Percentiles rank a stretch among this genome's conserved stretches.
Evolutionary conservation across 768 basidiomycete genomes (phyloP).

Genomic region (Boletus patriciae): DNA sequence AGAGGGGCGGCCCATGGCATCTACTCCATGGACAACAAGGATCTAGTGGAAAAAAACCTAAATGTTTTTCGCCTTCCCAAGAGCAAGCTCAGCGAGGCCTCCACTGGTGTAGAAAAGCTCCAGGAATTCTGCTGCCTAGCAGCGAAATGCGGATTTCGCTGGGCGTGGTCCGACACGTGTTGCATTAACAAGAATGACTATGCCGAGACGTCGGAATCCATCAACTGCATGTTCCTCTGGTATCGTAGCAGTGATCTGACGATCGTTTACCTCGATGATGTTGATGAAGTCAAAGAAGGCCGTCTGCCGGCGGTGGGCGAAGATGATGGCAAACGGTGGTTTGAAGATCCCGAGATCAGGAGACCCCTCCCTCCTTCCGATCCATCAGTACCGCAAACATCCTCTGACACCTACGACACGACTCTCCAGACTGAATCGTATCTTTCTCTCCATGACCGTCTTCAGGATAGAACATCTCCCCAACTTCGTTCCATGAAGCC

Average conservation of each 20-base stretch:
- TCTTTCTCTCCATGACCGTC: conserved; percentile 13
- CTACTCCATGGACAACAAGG: conserved; percentile 14
- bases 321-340: conserved; percentile 9
- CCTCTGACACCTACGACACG: conserved; percentile 1
- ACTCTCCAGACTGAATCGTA: not conserved
- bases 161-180: conserved; percentile 33
- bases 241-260: conserved; percentile 28
- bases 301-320: conserved; percentile 7
- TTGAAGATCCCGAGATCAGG: conserved; percentile 17
- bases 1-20: conserved; percentile 11
- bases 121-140: conserved; percentile 31
- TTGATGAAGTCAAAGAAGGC: conserved; percentile 23
- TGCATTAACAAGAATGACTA: conserved; percentile 28
- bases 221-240: conserved; percentile 33
- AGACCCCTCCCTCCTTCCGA: conserved; percentile 10
- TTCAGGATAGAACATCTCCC: not conserved
- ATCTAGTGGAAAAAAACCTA: not conserved
- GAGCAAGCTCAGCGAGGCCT: not conserved
- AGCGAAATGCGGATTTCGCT: conserved; percentile 32
- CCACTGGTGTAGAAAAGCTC: conserved; percentile 20
- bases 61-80: not conserved
- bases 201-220: conserved; percentile 28
- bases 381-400: not conserved
- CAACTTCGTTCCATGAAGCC: conserved; percentile 10
- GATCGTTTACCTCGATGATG: conserved; percentile 30